phyloP scores from a whole-genome alignment of 345 rosid genomes.

The Eucalyptus grandis region DNA sequence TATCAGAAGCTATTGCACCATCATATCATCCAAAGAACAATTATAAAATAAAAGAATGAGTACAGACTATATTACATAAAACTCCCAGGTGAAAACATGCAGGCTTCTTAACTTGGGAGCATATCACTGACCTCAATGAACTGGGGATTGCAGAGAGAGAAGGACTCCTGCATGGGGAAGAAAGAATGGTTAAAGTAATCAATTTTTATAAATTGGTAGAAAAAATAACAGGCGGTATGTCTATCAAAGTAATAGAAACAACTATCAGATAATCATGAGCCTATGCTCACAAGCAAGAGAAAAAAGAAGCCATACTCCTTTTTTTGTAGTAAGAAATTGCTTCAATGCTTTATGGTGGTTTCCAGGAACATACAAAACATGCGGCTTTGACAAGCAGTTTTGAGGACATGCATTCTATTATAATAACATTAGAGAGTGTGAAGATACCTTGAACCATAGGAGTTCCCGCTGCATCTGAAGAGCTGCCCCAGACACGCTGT shows the following conservation, averaged over 20 bases:
- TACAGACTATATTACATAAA: neutral
- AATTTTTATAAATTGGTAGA: neutral
- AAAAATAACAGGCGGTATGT: neutral
- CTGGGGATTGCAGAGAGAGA: slow-evolving; percentile 75
- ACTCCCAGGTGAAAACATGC: neutral
- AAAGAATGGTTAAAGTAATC: neutral
- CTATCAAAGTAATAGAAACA: neutral
- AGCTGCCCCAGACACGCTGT: slow-evolving; percentile 1
- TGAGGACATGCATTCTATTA: neutral
- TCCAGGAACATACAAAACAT: neutral
- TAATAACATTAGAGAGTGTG: neutral
- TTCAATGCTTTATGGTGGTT: neutral
- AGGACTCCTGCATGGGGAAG: slow-evolving; percentile 47
- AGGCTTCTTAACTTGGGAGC: neutral
- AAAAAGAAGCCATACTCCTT: neutral
- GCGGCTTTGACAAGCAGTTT: neutral
- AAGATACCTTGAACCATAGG: slow-evolving; percentile 4
- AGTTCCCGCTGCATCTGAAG: slow-evolving; percentile 1
- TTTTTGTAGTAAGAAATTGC: neutral
- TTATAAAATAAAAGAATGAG: neutral
- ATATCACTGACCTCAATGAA: slow-evolving; percentile 47
- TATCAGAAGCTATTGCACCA: neutral
- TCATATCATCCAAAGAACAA: neutral
- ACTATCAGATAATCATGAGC: neutral
- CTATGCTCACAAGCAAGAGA: neutral